Evolutionary conservation across 2,329 filamentous ascomycete genomes (phyloP).

Genomic region (Rutstroemia sydowiana): DNA sequence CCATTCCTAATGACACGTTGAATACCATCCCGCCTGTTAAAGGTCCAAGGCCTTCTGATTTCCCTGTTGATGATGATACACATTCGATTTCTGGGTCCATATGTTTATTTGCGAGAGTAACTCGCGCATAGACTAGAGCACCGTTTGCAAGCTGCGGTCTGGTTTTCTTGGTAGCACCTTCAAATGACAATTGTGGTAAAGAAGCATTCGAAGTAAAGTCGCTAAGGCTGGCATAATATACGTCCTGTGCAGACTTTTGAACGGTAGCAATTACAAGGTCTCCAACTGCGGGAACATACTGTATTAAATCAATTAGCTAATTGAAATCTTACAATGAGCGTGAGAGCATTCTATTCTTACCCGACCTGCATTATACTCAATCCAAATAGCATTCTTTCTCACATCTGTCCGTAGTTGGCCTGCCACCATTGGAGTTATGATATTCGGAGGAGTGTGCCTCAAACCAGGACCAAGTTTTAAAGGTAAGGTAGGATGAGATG

Average conservation of each 20-base stretch:
- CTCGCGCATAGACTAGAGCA: slow-evolving; percentile 81
- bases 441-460: slow-evolving; percentile 70
- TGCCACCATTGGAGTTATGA: slow-evolving; percentile 60
- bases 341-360: slow-evolving; percentile 37
- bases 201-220: slow-evolving; percentile 56
- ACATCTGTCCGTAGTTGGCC: slow-evolving; percentile 60
- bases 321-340: not conserved
- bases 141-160: slow-evolving; percentile 68
- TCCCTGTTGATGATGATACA: slow-evolving; percentile 77
- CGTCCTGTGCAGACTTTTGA: slow-evolving; percentile 65
- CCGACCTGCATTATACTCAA: slow-evolving; percentile 64
- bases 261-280: slow-evolving; percentile 88
- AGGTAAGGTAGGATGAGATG: slow-evolving; percentile 59
- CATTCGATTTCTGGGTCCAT: slow-evolving; percentile 90
- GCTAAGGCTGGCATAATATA: slow-evolving; percentile 73
- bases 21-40: slow-evolving; percentile 83
- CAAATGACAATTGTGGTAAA: slow-evolving; percentile 85
- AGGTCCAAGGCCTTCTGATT: slow-evolving; percentile 79
- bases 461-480: slow-evolving; percentile 80
- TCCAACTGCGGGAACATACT: slow-evolving; percentile 74
- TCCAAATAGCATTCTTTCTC: slow-evolving; percentile 70
- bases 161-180: slow-evolving; percentile 86
- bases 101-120: slow-evolving; percentile 69
- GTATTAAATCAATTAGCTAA: slow-evolving; percentile 18
- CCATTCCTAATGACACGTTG: slow-evolving; percentile 69